These are phyloP conservation scores for Penicillium thymicola DNA, from an alignment of 2,329 filamentous ascomycete genomes.

Conservation along the genomic window DNA sequence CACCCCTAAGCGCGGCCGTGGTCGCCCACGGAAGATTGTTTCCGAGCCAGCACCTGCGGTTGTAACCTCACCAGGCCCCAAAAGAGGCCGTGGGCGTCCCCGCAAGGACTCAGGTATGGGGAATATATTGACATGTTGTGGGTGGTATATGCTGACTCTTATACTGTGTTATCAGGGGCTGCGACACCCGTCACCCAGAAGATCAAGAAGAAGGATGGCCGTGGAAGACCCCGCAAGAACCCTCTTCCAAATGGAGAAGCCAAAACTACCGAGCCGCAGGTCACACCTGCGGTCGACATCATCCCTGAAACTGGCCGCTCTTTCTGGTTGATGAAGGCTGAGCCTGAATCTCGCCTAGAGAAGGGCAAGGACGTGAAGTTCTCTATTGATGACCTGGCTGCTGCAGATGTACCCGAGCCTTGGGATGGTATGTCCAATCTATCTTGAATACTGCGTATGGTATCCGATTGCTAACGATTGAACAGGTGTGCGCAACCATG, in stretches of 20 bases:
- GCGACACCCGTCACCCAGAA: slow-evolving; percentile 9
- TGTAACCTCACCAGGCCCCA: slow-evolving; percentile 5
- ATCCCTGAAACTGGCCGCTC: slow-evolving; percentile 33
- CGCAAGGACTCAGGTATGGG: slow-evolving; percentile 11
- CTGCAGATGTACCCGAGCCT: slow-evolving; percentile 71
- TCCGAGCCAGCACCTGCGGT: slow-evolving; percentile 9
- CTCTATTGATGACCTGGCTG: slow-evolving; percentile 83
- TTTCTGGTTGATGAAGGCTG: slow-evolving; percentile 83
- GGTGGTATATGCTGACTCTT: not conserved
- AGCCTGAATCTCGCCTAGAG: slow-evolving; percentile 82
- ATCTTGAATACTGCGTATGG: not conserved
- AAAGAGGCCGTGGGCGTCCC: slow-evolving; percentile 19
- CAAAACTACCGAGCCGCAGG: slow-evolving; percentile 12
- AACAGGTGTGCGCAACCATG: slow-evolving; percentile 45
- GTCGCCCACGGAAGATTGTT: slow-evolving; percentile 31
- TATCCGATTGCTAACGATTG: slow-evolving; percentile 18
- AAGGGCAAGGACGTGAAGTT: slow-evolving; percentile 88
- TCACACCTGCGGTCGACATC: slow-evolving; percentile 3
- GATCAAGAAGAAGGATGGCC: slow-evolving; percentile 22
- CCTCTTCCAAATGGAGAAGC: slow-evolving; percentile 17
- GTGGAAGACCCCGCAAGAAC: slow-evolving; percentile 29
- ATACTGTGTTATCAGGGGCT: not conserved
- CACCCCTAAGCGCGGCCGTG: slow-evolving; percentile 33
- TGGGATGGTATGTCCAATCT: slow-evolving; percentile 73
- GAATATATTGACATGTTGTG: not conserved